A percentile compares a stretch with the other conserved stretches of the same genome.
These are phyloP conservation scores for Umbelopsis sp. DNA, from an alignment of 371 early-diverging fungal species.

Conservation along the genomic window DNA sequence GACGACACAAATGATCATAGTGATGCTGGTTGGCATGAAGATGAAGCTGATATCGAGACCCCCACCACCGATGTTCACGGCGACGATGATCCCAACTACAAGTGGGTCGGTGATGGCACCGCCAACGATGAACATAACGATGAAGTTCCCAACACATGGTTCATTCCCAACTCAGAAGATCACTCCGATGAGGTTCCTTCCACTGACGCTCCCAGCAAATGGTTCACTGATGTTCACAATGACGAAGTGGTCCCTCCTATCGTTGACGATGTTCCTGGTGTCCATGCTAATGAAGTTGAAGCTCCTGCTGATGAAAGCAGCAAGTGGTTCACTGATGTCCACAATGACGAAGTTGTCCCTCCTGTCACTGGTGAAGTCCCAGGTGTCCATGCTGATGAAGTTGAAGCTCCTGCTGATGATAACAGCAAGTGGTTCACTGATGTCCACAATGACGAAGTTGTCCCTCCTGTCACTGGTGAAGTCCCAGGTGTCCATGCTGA, in stretches of 20 bases:
- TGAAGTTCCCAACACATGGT: background rate
- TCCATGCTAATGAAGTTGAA: background rate
- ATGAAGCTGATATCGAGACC: background rate
- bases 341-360: background rate
- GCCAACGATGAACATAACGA: background rate
- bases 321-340: slow-evolving; percentile 3
- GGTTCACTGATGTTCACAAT: slow-evolving; percentile 16
- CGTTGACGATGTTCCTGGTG: background rate
- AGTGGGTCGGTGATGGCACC: background rate
- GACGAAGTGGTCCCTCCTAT: background rate
- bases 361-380: background rate
- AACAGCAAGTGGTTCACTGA: background rate
- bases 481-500: no score
- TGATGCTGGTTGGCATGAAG: slow-evolving; percentile 2
- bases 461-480: background rate
- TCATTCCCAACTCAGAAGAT: background rate
- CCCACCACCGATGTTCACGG: background rate
- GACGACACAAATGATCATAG: background rate
- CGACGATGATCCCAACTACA: background rate
- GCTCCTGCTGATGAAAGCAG: background rate
- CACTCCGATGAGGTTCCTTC: background rate
- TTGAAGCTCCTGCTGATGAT: background rate
- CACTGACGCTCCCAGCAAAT: background rate
- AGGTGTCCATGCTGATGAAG: background rate
- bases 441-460: background rate